These are phyloP conservation scores for Orbilia ellipsospora DNA, from an alignment of 2,329 filamentous ascomycete genomes.

Conservation along the genomic window DNA sequence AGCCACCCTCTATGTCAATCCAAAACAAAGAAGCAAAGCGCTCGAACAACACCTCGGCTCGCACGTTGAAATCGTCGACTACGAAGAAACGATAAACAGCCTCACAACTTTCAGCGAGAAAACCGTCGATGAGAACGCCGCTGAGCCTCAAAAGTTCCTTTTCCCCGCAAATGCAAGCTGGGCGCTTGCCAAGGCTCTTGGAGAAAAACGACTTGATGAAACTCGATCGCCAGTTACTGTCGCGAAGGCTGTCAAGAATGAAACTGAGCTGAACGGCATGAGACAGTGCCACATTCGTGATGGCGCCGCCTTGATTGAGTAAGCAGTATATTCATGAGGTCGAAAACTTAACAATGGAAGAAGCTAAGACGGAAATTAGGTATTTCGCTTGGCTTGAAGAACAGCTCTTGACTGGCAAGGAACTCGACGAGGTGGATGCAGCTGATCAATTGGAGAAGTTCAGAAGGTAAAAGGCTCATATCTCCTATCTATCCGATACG, in stretches of 20 bases:
- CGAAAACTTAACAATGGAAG: neutral
- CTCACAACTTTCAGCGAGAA: slow-evolving; percentile 70
- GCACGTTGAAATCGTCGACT: slow-evolving; percentile 80
- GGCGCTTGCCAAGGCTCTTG: slow-evolving; percentile 87
- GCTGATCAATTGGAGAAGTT: slow-evolving; percentile 88
- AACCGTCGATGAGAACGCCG: slow-evolving; percentile 59
- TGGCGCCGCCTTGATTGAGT: slow-evolving; percentile 84
- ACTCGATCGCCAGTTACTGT: slow-evolving; percentile 86
- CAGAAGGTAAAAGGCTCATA: slow-evolving; percentile 64
- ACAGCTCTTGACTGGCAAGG: slow-evolving; percentile 76
- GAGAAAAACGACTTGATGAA: slow-evolving; percentile 85
- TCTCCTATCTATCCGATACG: neutral
- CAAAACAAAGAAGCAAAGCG: slow-evolving; percentile 77
- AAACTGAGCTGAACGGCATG: slow-evolving; percentile 90
- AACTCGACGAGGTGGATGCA: slow-evolving; percentile 87
- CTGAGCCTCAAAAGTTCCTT: slow-evolving; percentile 72
- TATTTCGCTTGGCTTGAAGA: slow-evolving; percentile 98
- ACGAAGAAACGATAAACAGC: slow-evolving; percentile 82
- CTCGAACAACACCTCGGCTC: slow-evolving; percentile 76
- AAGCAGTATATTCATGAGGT: neutral
- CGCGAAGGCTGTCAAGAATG: slow-evolving; percentile 94
- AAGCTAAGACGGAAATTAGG: slow-evolving; percentile 21
- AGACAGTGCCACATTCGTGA: slow-evolving; percentile 91
- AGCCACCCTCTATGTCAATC: slow-evolving; percentile 85
- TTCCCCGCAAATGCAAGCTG: slow-evolving; percentile 91